phyloP scores from a whole-genome alignment of 768 basidiomycete species.

The Panus rudis region DNA sequence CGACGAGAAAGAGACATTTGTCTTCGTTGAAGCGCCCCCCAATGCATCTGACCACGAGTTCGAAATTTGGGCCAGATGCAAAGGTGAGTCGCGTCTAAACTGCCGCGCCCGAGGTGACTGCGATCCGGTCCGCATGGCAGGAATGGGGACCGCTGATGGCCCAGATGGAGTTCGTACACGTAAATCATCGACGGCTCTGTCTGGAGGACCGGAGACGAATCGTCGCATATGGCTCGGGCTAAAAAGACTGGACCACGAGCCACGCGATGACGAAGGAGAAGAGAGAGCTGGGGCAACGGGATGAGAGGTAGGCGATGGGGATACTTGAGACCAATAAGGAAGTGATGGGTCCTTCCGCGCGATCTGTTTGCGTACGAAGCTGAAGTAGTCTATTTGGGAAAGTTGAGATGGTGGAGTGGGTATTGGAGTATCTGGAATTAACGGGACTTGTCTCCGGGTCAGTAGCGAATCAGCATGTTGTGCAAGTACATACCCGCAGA shows the following conservation, averaged over 20 bases:
- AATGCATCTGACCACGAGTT: constrained; percentile 19
- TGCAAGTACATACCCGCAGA: not conserved
- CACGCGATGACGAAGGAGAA: constrained; percentile 55
- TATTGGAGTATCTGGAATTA: not conserved
- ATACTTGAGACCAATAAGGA: constrained; percentile 46
- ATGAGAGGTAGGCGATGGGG: constrained; percentile 34
- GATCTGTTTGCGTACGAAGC: constrained; percentile 30
- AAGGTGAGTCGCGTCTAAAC: constrained; percentile 20
- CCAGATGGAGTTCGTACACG: too few relatives aligned
- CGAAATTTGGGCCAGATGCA: constrained; percentile 31
- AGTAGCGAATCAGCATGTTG: not conserved
- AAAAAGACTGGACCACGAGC: constrained; percentile 78
- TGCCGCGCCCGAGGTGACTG: constrained; percentile 14
- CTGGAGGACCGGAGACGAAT: constrained; percentile 46
- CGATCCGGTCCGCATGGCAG: not conserved
- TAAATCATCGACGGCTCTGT: too few relatives aligned
- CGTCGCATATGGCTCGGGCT: constrained; percentile 61
- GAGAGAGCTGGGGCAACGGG: constrained; percentile 36
- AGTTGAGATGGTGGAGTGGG: constrained; percentile 4
- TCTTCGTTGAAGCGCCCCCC: constrained; percentile 21
- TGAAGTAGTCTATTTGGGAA: constrained; percentile 50
- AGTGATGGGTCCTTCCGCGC: constrained; percentile 35
- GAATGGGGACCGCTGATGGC: too few relatives aligned
- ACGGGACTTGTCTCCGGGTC: too few relatives aligned
- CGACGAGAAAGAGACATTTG: constrained; percentile 37